Base-by-base conservation (phyloP, 331 rosid genomes). In the Pyracantha coccinea region DNA sequence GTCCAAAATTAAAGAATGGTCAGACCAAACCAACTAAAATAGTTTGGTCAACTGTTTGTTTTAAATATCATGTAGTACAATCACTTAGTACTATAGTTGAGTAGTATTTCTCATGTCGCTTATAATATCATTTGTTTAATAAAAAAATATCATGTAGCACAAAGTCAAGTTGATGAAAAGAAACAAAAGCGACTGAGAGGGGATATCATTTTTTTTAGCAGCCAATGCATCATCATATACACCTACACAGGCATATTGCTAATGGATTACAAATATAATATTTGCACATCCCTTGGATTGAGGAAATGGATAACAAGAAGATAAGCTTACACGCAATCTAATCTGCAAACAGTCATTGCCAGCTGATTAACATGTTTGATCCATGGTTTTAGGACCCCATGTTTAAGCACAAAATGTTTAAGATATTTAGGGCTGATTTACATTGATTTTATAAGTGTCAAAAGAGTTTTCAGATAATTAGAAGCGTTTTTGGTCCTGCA, bases 301-400 rank as follows among this genome's bases (percentile, higher is more conserved):
- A 59, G 70, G 70, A 45, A 41, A 68, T 8, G 77, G 60, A 19
- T 11, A 5, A 70, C 55, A 65, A 55, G 75, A 65, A 41, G 75
- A 59, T 77, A 70, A 70, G 66, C 71, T 23, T 70, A 6, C 28
- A 23, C 55, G 4, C 67, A 69, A 77, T 38, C 71, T 57, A 29
- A 70, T 27, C 28, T 20, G 25, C 12, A 61, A 60, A 77, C 27
- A 27, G 54, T 58, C 74, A 76, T 8, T n/a, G 32, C 80, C 74
- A 76, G 60, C 66, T 62, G 15, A 70, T 45, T 27, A 19, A 61
- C 66, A 70, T 21, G 58, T 60, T 19, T 54, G 31, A 4, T 32
- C 45, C 79, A n/a, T 66, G 21, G 1, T 32, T 16, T 15, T 57
- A 8, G 66, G 67, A 52, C 74, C 68, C 20, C 29, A 3, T 13